These are phyloP conservation scores for Saccharum officinarum DNA, from an alignment of 176 grass and related monocot genomes.

Conservation along the genomic window DNA sequence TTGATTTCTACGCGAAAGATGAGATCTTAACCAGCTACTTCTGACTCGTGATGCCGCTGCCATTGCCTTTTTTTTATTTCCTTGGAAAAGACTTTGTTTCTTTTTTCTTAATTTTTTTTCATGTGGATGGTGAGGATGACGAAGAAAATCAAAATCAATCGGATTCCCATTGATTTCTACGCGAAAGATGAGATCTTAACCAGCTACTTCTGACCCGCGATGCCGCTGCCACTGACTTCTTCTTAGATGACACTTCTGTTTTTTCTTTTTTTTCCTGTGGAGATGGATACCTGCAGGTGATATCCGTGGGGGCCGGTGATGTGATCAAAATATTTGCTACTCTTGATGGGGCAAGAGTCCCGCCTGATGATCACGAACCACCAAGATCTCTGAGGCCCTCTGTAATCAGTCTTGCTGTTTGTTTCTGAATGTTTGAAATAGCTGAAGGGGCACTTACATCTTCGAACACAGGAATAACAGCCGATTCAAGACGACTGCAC, in stretches of 20 bases:
- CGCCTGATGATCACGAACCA: conserved; percentile 53
- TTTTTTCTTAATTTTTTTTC: too few relatives aligned
- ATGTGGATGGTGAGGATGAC: conserved; percentile 4
- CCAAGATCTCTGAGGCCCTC: conserved; percentile 68
- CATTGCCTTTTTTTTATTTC: neutral
- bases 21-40: conserved; percentile 61
- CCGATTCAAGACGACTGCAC: too few relatives aligned
- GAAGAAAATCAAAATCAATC: conserved; percentile 51
- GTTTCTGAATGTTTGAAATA: neutral
- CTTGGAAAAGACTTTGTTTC: neutral
- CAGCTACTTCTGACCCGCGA: conserved; percentile 58
- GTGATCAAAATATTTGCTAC: conserved; percentile 65
- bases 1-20: conserved; percentile 46
- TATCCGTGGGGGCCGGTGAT: conserved; percentile 13
- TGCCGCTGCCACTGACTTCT: neutral
- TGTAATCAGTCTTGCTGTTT: too few relatives aligned
- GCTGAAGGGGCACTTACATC: too few relatives aligned
- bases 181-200: conserved; percentile 44
- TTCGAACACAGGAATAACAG: too few relatives aligned
- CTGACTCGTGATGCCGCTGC: conserved; percentile 15
- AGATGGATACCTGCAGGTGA: neutral
- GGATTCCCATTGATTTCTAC: conserved; percentile 55
- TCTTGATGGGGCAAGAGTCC: conserved; percentile 37
- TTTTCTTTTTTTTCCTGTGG: neutral
- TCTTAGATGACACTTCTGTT: neutral